Conservation (phyloP, 2,329 filamentous ascomycete genomes). For the Tolypocladium album region DNA sequence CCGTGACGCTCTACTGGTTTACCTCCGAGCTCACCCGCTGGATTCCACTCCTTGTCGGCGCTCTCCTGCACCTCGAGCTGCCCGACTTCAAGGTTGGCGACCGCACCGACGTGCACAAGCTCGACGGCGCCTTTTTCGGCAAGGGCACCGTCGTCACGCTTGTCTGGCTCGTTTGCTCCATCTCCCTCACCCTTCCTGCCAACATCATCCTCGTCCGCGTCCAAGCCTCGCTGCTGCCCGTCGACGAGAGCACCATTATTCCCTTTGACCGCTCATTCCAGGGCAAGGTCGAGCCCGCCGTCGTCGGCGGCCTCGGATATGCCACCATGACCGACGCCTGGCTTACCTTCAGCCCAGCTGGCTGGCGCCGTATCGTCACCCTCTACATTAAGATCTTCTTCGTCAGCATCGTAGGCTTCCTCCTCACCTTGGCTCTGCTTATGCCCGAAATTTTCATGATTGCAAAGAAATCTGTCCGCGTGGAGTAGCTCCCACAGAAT, state of each 20-base stretch:
- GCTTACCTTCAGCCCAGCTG: slow-evolving; percentile 62
- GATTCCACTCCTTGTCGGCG: slow-evolving; percentile 31
- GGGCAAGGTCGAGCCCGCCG: slow-evolving; percentile 63
- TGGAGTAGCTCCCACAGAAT: neutral
- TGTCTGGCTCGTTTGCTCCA: slow-evolving; percentile 36
- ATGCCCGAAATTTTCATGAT: slow-evolving; percentile 39
- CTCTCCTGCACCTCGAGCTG: slow-evolving; percentile 33
- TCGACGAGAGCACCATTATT: slow-evolving; percentile 73
- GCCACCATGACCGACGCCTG: slow-evolving; percentile 67
- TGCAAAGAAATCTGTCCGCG: slow-evolving; percentile 5
- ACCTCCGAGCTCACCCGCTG: slow-evolving; percentile 38
- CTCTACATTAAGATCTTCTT: slow-evolving; percentile 62
- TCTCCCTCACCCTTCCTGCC: slow-evolving; percentile 64
- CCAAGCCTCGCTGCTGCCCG: slow-evolving; percentile 75
- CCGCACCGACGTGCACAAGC: slow-evolving; percentile 16
- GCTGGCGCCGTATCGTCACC: slow-evolving; percentile 63
- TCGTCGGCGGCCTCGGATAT: slow-evolving; percentile 62
- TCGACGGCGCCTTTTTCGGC: slow-evolving; percentile 17
- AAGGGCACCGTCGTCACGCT: slow-evolving; percentile 36
- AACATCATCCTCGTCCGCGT: slow-evolving; percentile 70
- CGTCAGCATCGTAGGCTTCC: slow-evolving; percentile 36
- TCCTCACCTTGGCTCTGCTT: slow-evolving; percentile 36
- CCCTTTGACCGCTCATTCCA: slow-evolving; percentile 83
- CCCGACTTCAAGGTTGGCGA: slow-evolving; percentile 23
- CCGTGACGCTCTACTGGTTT: slow-evolving; percentile 53